Percentiles rank a stretch among this genome's conserved stretches.
These are phyloP conservation scores for Xylariales sp. DNA, from an alignment of 2,329 filamentous ascomycete species.

Conservation along the genomic window DNA sequence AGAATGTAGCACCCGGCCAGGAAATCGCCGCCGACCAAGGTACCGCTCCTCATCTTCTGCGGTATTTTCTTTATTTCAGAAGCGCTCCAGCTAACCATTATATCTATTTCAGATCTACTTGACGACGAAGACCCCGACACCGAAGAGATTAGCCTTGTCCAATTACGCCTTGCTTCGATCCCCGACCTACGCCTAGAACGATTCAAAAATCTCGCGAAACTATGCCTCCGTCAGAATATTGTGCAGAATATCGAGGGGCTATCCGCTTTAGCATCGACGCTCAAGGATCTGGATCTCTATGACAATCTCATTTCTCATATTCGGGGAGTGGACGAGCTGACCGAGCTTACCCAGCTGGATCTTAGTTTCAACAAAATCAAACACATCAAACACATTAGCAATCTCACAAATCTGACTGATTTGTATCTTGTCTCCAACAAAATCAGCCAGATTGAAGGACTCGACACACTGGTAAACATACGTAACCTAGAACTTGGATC, in stretches of 20 bases:
- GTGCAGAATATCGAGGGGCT: conserved; percentile 86
- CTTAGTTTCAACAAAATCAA: conserved; percentile 99
- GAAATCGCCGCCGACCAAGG: conserved; percentile 86
- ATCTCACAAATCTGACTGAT: conserved; percentile 81
- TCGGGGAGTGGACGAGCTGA: conserved; percentile 82
- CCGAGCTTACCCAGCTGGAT: conserved; percentile 81
- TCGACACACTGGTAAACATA: conserved; percentile 79
- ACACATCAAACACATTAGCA: conserved; percentile 89
- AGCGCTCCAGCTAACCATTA: conserved; percentile 37
- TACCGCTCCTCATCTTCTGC: conserved; percentile 50
- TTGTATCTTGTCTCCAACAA: conserved; percentile 96
- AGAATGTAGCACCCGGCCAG: conserved; percentile 76
- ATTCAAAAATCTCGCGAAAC: conserved; percentile 78
- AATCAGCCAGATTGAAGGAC: conserved; percentile 85
- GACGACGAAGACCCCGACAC: conserved; percentile 70
- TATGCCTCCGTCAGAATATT: conserved; percentile 93
- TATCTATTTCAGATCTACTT: conserved; percentile 62
- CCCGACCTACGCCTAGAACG: conserved; percentile 82
- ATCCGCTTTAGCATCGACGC: conserved; percentile 69
- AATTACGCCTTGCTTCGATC: conserved; percentile 84
- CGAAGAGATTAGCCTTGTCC: conserved; percentile 89
- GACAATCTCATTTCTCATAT: conserved; percentile 94
- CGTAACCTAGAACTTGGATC: conserved; percentile 90
- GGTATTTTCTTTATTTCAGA: conserved; percentile 11
- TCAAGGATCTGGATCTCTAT: conserved; percentile 92